These are phyloP conservation scores for Trametopsis cervina DNA, from an alignment of 768 basidiomycete genomes.

Conservation along the genomic window DNA sequence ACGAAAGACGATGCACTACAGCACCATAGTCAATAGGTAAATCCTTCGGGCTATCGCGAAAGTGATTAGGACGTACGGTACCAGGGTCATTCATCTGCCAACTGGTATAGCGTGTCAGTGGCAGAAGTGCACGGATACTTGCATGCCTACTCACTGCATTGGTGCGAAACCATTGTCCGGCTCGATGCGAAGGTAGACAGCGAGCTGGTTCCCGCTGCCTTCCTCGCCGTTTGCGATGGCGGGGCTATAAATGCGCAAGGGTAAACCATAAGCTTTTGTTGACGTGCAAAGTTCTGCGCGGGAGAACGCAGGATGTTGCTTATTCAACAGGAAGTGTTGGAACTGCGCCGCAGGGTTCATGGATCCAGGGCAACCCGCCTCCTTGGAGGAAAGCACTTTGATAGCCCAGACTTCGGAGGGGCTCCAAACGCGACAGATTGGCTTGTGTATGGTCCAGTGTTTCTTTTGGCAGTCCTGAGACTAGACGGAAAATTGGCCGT, in stretches of 20 bases:
- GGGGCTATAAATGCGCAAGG: conserved; percentile 16
- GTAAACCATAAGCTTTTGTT: conserved; percentile 13
- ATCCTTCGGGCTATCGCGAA: neutral
- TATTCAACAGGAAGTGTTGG: conserved; percentile 16
- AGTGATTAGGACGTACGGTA: conserved; percentile 4
- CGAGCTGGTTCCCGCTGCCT: conserved; percentile 14
- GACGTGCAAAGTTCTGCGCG: conserved; percentile 17
- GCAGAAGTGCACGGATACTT: neutral
- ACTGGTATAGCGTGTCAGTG: neutral
- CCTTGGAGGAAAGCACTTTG: conserved; percentile 13
- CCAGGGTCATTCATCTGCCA: conserved; percentile 8
- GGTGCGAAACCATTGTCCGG: conserved; percentile 15
- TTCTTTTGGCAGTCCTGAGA: conserved; percentile 16
- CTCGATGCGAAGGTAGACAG: conserved; percentile 20
- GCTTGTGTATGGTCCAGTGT: conserved; percentile 21
- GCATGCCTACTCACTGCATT: conserved; percentile 3
- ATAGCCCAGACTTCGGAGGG: conserved; percentile 19
- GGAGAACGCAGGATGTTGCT: conserved; percentile 14
- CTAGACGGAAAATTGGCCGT: neutral
- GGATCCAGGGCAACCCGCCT: neutral
- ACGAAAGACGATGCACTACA: conserved; percentile 16
- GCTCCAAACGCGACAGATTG: conserved; percentile 13
- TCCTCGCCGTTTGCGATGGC: conserved; percentile 7
- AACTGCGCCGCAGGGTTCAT: conserved; percentile 11
- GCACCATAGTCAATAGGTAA: neutral